These are phyloP conservation scores for Plicaturopsis crispa DNA, from an alignment of 768 basidiomycete genomes.

Conservation along the genomic window DNA sequence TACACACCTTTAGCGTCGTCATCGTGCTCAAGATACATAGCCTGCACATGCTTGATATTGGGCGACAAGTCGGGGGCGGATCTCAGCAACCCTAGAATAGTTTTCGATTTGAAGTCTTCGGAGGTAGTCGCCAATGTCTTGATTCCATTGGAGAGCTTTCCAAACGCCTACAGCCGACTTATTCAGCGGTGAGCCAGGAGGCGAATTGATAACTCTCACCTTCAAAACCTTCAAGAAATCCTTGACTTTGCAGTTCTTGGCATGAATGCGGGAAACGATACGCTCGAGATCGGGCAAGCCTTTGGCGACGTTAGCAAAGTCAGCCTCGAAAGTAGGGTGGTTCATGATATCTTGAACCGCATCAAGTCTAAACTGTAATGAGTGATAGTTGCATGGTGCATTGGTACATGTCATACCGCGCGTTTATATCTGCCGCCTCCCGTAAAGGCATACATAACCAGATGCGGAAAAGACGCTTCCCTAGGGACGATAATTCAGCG, in stretches of 20 bases:
- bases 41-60: constrained; percentile 65
- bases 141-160: constrained; percentile 62
- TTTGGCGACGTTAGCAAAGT: constrained; percentile 72
- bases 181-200: too few relatives aligned
- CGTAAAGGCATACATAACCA: constrained; percentile 94
- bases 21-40: constrained; percentile 53
- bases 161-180: constrained; percentile 52
- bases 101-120: constrained; percentile 69
- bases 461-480: constrained; percentile 91
- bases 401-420: constrained; percentile 43
- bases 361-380: constrained; percentile 80
- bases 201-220: constrained; percentile 29
- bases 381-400: neutral
- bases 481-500: constrained; percentile 27
- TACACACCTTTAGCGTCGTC: constrained; percentile 48
- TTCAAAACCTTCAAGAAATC: constrained; percentile 82
- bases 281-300: constrained; percentile 89
- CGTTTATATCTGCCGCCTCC: constrained; percentile 78
- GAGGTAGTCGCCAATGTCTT: constrained; percentile 53
- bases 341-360: constrained; percentile 89
- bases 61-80: constrained; percentile 74
- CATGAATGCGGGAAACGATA: constrained; percentile 91
- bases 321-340: constrained; percentile 66
- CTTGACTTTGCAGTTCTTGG: constrained; percentile 78
- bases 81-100: constrained; percentile 67